Base-by-base conservation (phyloP, 768 basidiomycete genomes). In the Tylopilus plumbeoviolaceoides region DNA sequence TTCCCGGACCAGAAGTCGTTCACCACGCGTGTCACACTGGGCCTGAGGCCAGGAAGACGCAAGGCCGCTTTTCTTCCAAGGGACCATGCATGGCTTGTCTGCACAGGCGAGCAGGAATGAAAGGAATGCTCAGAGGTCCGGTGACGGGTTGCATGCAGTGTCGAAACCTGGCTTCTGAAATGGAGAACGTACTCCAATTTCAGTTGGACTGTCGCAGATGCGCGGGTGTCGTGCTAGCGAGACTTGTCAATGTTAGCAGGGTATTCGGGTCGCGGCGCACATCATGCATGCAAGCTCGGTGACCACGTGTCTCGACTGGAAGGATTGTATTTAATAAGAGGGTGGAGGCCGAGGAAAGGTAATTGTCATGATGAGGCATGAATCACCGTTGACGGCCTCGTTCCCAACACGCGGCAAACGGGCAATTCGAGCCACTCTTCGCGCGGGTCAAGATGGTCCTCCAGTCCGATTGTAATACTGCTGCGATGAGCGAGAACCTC, bases 21-120 rank as follows among this genome's bases (percentile, higher is more conserved):
- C 40, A 18, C 31, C 63, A 63, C 56, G 57, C 53, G 55, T 55
- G 57, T 61, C 59, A 69, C 59, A 58, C 55, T 59, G 47, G 58
- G 42, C 55, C 47, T 59, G 59, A 57, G 40, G 65, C 47, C 65
- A 66, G 68, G 68, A 59, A 53, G 55, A 63, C 67, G 67, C 50
- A 61, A 68, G 67, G 67, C 67, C 67, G 63, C 66, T 57, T 61
- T 61, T 57, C 60, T 64, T 65, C 57, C 56, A 61, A 55, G 60
- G 54, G 59, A 62, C 47, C 54, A 48, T 35, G 53, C 64, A 65
- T 60, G 59, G 63, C 61, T 53, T 62, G 57, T 51, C 30, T 57
- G 62, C 62, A 64, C 64, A 66, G 64, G 64, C 60, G 60, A 62
- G 40, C 49, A 42, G 41, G 62, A 69, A 67, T 69, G 66, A 66